Base-by-base conservation (phyloP, 2,329 filamentous ascomycete species). In the Talaromyces funiculosus region DNA sequence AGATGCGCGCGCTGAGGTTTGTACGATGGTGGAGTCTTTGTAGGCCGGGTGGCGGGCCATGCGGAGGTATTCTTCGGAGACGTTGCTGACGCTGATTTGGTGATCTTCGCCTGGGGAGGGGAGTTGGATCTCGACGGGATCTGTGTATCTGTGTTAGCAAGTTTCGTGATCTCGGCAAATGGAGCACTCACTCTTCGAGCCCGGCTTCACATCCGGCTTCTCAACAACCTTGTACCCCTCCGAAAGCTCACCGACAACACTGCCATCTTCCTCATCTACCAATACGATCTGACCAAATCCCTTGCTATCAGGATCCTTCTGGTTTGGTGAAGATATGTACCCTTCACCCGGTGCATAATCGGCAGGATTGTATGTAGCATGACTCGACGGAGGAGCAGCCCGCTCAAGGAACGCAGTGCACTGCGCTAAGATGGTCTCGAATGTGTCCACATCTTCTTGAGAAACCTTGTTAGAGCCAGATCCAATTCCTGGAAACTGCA, bases 401-500 rank as follows among this genome's bases (percentile, higher is more conserved):
- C 92, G 86, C 75, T 97, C 93, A 4, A 96, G 84, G 73, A 99
- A 97, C 1, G 93, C 90, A 2, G 93, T 97, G 75, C 93, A 97
- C 77, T 97, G 92, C n/a, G 93, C 93, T 55, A 97, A 82, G 65
- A 97, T 97, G 3, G 93, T 97, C 80, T 97, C 93, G 70, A 97
- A 97, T 0, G 93, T 97, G 72, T 97, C 92, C 43, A 96, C 82
- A 73, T 97, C 93, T 72, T 97, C 92, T 73, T 97, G 92, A 1
- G 90, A 84, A 26, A 90, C 88, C 35, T 84, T 81, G 35, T 72
- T 72, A 8, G 80, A 73, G 0, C 90, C 86, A 62, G 81, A 86
- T 20, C 90, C 90, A 24, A 89, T 79, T 2, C 82, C 73, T 0
- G 92, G 92, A 67, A 99, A 97, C 72, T 97, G 89, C 71, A 99